These are phyloP conservation scores for Pythium brassicae DNA, from an alignment of 352 stramenopile species.

Conservation along the genomic window DNA sequence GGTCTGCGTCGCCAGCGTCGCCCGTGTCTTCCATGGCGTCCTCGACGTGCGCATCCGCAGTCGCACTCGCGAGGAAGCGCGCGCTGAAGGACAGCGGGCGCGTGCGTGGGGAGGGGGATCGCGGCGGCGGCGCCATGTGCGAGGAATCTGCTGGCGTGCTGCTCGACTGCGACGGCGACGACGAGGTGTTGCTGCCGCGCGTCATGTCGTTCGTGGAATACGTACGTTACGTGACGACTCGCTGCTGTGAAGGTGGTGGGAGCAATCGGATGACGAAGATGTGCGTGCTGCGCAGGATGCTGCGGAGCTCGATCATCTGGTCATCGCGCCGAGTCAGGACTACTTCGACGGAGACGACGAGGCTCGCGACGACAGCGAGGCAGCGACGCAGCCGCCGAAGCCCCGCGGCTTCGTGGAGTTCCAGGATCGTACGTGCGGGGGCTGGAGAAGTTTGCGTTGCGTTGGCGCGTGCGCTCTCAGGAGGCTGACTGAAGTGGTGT, in stretches of 20 bases:
- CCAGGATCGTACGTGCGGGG: conserved; percentile 9
- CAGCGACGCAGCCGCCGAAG: conserved; percentile 2
- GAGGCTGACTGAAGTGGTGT: not conserved
- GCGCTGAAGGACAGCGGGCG: conserved; percentile 8
- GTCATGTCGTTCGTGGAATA: conserved; percentile 17
- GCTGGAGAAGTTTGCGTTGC: not conserved
- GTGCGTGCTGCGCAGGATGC: conserved; percentile 5
- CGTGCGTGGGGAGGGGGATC: not conserved
- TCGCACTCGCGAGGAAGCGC: conserved; percentile 12
- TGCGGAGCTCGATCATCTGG: conserved; percentile 14
- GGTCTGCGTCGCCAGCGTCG: conserved; percentile 6
- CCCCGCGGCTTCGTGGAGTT: conserved; percentile 18
- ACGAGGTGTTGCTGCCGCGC: conserved; percentile 5
- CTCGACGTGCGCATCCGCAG: conserved; percentile 8
- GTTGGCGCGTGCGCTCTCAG: not conserved
- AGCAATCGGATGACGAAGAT: not conserved
- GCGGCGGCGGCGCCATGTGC: not conserved
- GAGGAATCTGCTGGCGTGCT: not conserved
- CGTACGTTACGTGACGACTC: conserved; percentile 2
- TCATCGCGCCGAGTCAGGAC: conserved; percentile 16
- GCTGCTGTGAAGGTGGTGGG: not conserved
- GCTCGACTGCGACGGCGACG: conserved; percentile 7
- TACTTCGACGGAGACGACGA: conserved; percentile 11
- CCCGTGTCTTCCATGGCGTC: conserved; percentile 7
- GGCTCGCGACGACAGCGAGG: not conserved